phyloP scores from a whole-genome alignment of 202 grass and related monocot species.

The Elaeis oleifera region DNA sequence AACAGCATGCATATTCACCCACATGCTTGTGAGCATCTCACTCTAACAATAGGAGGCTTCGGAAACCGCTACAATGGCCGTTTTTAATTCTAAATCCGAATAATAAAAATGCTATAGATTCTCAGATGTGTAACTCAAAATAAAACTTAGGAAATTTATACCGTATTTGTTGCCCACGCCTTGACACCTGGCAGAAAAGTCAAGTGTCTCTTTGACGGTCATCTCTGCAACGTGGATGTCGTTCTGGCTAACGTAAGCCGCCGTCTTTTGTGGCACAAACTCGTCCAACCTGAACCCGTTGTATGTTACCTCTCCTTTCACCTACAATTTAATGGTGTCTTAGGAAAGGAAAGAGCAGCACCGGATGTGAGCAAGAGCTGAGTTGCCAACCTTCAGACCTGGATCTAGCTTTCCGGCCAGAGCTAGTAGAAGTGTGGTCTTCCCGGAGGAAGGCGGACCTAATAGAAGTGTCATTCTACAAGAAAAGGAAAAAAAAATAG shows the following conservation, averaged over 20 bases:
- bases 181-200: constrained; percentile 94
- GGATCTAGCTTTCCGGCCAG: too few species aligned
- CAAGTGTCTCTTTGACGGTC: constrained; percentile 96
- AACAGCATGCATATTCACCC: too few species aligned
- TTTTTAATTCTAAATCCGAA: not conserved
- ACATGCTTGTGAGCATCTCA: too few species aligned
- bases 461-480: too few species aligned
- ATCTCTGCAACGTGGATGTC: constrained; percentile 91
- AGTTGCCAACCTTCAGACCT: too few species aligned
- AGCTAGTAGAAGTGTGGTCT: too few species aligned
- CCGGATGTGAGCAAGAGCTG: too few species aligned
- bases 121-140: not conserved
- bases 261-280: constrained; percentile 95
- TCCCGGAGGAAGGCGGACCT: too few species aligned
- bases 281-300: constrained; percentile 58
- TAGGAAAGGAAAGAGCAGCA: too few species aligned
- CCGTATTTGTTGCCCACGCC: constrained; percentile 86
- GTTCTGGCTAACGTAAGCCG: constrained; percentile 95
- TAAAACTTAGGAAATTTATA: not conserved
- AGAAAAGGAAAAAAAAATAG: too few species aligned
- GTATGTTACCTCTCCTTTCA: constrained; percentile 57
- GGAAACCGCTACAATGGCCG: not conserved
- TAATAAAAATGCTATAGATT: not conserved
- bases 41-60: too few species aligned
- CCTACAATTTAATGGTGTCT: not conserved